Evolutionary conservation across 1,139 yeast genomes (phyloP).

Genomic region (Blastobotrys aristatus): DNA sequence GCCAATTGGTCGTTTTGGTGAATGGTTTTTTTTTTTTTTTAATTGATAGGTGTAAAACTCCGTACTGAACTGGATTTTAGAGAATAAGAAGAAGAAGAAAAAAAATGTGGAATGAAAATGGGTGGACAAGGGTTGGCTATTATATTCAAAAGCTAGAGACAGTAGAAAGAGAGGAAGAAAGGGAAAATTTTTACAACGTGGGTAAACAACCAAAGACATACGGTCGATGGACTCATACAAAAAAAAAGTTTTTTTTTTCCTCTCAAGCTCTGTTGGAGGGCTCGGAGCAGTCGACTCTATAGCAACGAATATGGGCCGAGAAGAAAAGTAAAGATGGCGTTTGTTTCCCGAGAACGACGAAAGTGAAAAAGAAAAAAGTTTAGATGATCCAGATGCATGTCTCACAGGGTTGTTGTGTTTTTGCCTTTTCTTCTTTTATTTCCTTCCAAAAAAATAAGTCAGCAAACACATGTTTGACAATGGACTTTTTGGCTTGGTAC

Average conservation of each 20-base stretch:
- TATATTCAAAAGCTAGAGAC: neutral
- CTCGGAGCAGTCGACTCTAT: too few species aligned
- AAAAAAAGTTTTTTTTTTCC: too few species aligned
- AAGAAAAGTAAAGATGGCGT: neutral
- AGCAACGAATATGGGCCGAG: neutral
- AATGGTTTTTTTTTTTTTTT: neutral
- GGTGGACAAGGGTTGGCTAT: neutral
- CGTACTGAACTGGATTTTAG: neutral
- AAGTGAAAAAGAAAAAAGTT: neutral
- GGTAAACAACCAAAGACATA: constrained; percentile 3
- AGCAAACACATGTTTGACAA: too few species aligned
- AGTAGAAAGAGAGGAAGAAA: neutral
- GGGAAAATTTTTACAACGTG: neutral
- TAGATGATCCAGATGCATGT: neutral
- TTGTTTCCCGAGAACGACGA: too few species aligned
- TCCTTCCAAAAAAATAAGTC: too few species aligned
- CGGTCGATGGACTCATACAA: neutral
- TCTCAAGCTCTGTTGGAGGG: too few species aligned
- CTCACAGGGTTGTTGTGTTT: neutral
- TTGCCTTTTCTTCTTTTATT: neutral
- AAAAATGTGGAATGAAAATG: neutral
- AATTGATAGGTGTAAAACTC: neutral
- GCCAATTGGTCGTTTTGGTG: neutral
- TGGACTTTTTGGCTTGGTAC: too few species aligned
- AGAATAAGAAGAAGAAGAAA: neutral